These are phyloP conservation scores for Mrakiaceae sp. DNA, from an alignment of 1,284 basidiomycete genomes.

Conservation along the genomic window DNA sequence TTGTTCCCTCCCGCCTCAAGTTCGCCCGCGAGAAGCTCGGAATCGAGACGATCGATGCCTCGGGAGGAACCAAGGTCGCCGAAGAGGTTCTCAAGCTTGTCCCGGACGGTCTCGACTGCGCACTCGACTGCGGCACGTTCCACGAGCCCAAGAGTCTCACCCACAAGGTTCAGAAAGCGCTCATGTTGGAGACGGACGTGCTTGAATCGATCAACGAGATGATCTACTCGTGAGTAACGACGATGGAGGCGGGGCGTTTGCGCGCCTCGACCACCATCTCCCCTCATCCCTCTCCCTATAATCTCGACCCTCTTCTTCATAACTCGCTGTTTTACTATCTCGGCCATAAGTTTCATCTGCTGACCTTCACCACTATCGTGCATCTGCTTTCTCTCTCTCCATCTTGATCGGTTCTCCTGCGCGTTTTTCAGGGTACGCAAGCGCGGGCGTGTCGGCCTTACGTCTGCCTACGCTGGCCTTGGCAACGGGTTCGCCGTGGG, in stretches of 20 bases:
- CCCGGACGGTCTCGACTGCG: slow-evolving; percentile 42
- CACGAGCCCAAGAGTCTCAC: slow-evolving; percentile 51
- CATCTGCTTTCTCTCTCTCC: slow-evolving; percentile 27
- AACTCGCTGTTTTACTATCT: no score
- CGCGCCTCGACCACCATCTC: slow-evolving; percentile 34
- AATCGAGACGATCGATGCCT: slow-evolving; percentile 56
- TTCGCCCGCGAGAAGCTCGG: slow-evolving; percentile 47
- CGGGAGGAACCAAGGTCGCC: slow-evolving; percentile 45
- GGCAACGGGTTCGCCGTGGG: slow-evolving; percentile 50
- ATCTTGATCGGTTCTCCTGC: not conserved
- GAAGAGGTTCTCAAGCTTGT: slow-evolving; percentile 51
- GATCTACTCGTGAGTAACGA: slow-evolving; percentile 55
- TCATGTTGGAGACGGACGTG: slow-evolving; percentile 66
- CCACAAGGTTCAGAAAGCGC: slow-evolving; percentile 47
- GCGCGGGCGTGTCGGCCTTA: slow-evolving; percentile 47
- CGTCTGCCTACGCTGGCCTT: slow-evolving; percentile 48
- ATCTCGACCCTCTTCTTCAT: slow-evolving; percentile 46
- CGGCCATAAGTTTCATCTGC: no score
- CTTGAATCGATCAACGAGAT: slow-evolving; percentile 51
- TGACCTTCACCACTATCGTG: no score
- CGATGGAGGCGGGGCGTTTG: slow-evolving; percentile 24
- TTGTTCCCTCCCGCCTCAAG: slow-evolving; percentile 48
- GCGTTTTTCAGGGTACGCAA: slow-evolving; percentile 37
- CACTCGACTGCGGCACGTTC: slow-evolving; percentile 42
- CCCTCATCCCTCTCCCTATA: slow-evolving; percentile 45